Evolutionary conservation across 805 yeast genomes (phyloP).

Genomic region (Zygosaccharomyces siamensis): DNA sequence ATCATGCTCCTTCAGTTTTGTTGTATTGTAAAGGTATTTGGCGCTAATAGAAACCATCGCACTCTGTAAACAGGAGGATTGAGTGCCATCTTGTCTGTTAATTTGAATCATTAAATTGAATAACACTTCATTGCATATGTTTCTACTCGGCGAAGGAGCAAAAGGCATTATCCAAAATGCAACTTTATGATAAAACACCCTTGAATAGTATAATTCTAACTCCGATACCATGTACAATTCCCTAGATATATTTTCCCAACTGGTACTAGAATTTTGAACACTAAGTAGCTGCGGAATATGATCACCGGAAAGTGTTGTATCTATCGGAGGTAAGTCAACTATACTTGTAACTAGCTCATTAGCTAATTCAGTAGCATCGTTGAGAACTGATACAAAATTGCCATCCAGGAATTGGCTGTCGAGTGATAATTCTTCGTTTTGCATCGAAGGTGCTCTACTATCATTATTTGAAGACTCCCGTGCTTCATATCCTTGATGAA

Average conservation of each 20-base stretch:
- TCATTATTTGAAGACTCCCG: neutral
- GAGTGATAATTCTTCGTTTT: neutral
- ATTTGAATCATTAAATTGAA: conserved; percentile 9
- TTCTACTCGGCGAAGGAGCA: conserved; percentile 8
- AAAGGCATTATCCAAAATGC: conserved; percentile 19
- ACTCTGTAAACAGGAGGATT: conserved; percentile 11
- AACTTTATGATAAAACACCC: conserved; percentile 13
- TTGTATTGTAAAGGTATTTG: conserved; percentile 11
- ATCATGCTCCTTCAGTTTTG: conserved; percentile 5
- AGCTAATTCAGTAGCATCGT: conserved; percentile 11
- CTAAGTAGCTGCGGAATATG: neutral
- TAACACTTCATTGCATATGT: conserved; percentile 13
- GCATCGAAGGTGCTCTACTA: neutral
- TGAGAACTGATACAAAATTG: conserved; percentile 7
- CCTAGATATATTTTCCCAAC: conserved; percentile 10
- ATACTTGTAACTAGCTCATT: conserved; percentile 10
- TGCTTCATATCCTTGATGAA: neutral
- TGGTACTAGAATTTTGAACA: neutral
- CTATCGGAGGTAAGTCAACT: conserved; percentile 3
- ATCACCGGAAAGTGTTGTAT: neutral
- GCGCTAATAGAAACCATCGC: conserved; percentile 19
- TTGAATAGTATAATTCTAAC: conserved; percentile 11
- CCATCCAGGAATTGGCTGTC: neutral
- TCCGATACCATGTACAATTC: conserved; percentile 1
- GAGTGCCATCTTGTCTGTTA: neutral